Percentiles rank a stretch among this genome's conserved stretches.
These are phyloP conservation scores for Fusarium tuaranense DNA, from an alignment of 2,329 filamentous ascomycete species.

Conservation along the genomic window DNA sequence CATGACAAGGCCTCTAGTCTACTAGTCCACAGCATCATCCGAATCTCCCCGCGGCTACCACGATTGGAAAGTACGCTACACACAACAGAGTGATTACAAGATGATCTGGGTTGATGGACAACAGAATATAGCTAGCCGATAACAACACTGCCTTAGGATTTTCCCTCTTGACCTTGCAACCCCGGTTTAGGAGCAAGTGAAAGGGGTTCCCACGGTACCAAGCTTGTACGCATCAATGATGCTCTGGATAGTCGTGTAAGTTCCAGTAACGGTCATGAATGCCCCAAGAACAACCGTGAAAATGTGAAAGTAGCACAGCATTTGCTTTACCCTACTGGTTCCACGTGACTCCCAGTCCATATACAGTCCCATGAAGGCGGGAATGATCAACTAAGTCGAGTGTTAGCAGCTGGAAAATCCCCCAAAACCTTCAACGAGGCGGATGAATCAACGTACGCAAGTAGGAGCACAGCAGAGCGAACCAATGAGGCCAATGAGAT, in stretches of 20 bases:
- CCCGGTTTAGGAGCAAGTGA: conserved; percentile 29
- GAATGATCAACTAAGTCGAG: conserved; percentile 34
- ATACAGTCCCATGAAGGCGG: conserved; percentile 41
- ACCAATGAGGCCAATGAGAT: conserved; percentile 41
- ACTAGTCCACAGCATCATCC: neutral
- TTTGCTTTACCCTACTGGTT: conserved; percentile 18
- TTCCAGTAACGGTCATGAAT: conserved; percentile 42
- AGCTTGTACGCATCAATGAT: conserved; percentile 41
- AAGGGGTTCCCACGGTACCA: conserved; percentile 34
- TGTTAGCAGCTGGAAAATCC: neutral
- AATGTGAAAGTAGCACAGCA: conserved; percentile 20
- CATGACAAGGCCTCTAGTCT: neutral
- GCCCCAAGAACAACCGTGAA: conserved; percentile 34
- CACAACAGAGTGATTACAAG: neutral
- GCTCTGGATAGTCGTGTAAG: conserved; percentile 44
- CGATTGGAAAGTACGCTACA: neutral
- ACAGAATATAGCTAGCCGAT: neutral
- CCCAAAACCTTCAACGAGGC: neutral
- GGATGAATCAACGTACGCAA: conserved; percentile 37
- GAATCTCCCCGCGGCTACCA: neutral
- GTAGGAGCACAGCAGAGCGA: conserved; percentile 45
- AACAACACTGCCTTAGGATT: neutral
- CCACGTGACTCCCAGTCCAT: conserved; percentile 19
- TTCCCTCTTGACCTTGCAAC: neutral
- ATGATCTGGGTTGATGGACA: neutral